Percentiles rank a stretch among this genome's conserved stretches.
phyloP scores from a whole-genome alignment of 257 asterid species.

The Cordia subcordata region DNA sequence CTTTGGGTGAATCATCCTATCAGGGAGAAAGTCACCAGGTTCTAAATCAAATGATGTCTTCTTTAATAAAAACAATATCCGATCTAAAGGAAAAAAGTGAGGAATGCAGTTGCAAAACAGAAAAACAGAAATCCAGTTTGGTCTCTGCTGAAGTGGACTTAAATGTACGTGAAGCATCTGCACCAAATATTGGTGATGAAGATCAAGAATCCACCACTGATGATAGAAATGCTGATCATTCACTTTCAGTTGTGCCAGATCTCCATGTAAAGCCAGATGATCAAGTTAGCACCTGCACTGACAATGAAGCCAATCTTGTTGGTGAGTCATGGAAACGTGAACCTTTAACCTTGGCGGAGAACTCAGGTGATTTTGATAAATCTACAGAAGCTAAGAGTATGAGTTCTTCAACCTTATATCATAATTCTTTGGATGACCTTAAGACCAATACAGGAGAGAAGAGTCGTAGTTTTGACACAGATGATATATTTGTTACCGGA shows the following conservation, averaged over 20 bases:
- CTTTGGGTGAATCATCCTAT: slow-evolving; percentile 47
- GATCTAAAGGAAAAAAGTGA: slow-evolving; percentile 24
- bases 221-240: slow-evolving; percentile 8
- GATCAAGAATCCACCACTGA: slow-evolving; percentile 13
- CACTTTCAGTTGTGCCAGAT: background rate
- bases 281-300: slow-evolving; percentile 6
- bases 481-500: slow-evolving; percentile 4
- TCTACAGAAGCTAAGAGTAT: slow-evolving; percentile 14
- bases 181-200: slow-evolving; percentile 9
- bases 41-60: slow-evolving; percentile 24
- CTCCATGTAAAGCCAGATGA: slow-evolving; percentile 15
- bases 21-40: slow-evolving; percentile 48
- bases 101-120: slow-evolving; percentile 28
- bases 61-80: slow-evolving; percentile 20
- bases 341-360: slow-evolving; percentile 10
- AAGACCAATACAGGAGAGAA: slow-evolving; percentile 4
- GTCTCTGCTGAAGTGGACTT: background rate
- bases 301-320: slow-evolving; percentile 3
- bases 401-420: slow-evolving; percentile 23
- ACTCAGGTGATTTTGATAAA: slow-evolving; percentile 22
- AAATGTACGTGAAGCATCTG: slow-evolving; percentile 3
- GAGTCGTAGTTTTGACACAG: slow-evolving; percentile 21
- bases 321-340: slow-evolving; percentile 11
- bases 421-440: slow-evolving; percentile 12
- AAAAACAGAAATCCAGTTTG: slow-evolving; percentile 10